phyloP scores from a whole-genome alignment of 1,284 basidiomycete species.

The Naganishia albida region DNA sequence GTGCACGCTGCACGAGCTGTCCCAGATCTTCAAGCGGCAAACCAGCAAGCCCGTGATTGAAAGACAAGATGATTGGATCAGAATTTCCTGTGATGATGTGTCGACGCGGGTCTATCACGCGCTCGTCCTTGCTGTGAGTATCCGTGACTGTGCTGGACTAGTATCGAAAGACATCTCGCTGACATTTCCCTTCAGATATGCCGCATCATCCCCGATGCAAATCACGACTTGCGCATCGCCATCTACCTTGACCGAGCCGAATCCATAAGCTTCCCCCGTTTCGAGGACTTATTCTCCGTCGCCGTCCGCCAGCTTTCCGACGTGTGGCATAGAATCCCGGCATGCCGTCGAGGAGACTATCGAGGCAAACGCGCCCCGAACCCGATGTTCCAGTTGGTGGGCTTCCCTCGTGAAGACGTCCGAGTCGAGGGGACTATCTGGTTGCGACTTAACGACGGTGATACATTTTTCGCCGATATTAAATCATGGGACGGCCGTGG shows the following conservation, averaged over 20 bases:
- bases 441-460: too few species aligned
- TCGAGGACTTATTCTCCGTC: constrained; percentile 9
- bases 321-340: not conserved
- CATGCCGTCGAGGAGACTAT: not conserved
- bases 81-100: not conserved
- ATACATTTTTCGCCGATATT: not conserved
- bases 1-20: constrained; percentile 12
- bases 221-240: constrained; percentile 6
- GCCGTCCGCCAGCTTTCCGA: constrained; percentile 3
- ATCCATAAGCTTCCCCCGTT: not conserved
- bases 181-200: constrained; percentile 1
- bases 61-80: not conserved
- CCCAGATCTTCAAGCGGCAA: constrained; percentile 8
- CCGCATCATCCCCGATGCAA: constrained; percentile 14
- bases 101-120: constrained; percentile 1
- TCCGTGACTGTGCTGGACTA: not conserved
- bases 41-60: not conserved
- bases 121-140: constrained; percentile 12
- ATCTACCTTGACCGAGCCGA: not conserved
- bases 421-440: constrained; percentile 1
- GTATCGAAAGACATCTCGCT: not conserved
- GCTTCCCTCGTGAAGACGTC: constrained; percentile 5
- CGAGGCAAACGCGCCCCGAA: not conserved
- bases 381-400: not conserved
- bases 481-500: not conserved